Evolutionary conservation across 2,329 filamentous ascomycete genomes (phyloP).

Genomic region (Ascochyta fabae): DNA sequence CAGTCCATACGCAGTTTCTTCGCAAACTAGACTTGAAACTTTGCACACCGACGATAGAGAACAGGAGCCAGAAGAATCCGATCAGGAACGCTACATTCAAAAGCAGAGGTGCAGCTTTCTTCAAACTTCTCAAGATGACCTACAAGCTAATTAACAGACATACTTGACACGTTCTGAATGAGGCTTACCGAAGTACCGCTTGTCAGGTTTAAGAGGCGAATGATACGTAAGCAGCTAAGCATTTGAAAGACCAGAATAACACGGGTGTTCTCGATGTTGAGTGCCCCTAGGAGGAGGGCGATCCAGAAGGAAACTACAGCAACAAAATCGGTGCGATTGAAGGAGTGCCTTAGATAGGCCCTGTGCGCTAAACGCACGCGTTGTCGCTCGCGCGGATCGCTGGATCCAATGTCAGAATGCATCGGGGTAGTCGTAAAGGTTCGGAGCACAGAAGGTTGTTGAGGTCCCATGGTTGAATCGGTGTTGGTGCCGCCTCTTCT

Average conservation of each 20-base stretch:
- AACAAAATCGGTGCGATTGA: conserved; percentile 93
- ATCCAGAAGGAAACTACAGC: conserved; percentile 97
- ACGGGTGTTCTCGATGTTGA: conserved; percentile 69
- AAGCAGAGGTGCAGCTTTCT: conserved; percentile 90
- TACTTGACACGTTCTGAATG: conserved; percentile 13
- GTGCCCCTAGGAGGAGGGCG: conserved; percentile 75
- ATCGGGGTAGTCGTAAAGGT: conserved; percentile 77
- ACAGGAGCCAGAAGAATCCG: conserved; percentile 96
- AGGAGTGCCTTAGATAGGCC: conserved; percentile 92
- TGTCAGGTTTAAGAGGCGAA: conserved; percentile 88
- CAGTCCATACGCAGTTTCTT: conserved; percentile 59
- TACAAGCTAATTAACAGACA: conserved; percentile 43
- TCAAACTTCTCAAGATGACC: conserved; percentile 93
- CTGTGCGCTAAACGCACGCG: conserved; percentile 85
- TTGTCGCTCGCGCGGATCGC: conserved; percentile 77
- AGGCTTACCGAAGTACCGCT: conserved; percentile 83
- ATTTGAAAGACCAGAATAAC: conserved; percentile 93
- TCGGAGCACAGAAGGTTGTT: conserved; percentile 72
- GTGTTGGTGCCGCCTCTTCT: conserved; percentile 55
- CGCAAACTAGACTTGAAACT: conserved; percentile 72
- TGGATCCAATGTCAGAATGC: conserved; percentile 58
- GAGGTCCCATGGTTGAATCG: conserved; percentile 38
- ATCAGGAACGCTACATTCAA: conserved; percentile 94
- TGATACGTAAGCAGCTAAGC: conserved; percentile 92
- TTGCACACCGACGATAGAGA: conserved; percentile 95